Evolutionary conservation across 306 rosid genomes (phyloP), one percentile per base, ranked within the genome.

Genomic region (Abrus precatorius): DNA sequence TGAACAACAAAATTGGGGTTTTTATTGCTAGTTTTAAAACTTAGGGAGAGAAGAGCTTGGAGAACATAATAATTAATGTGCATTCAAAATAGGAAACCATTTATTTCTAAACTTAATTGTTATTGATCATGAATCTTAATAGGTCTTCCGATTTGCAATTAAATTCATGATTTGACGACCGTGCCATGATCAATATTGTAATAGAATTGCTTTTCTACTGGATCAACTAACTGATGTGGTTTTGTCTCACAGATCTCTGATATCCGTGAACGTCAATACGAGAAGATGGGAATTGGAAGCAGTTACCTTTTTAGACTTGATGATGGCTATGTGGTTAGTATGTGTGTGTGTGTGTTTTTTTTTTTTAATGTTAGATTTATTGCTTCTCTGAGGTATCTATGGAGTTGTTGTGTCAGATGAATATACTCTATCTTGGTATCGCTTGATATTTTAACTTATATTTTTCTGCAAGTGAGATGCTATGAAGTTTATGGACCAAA

Each of bases 281-380:
- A 95, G 88, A 95, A 87, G 92, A 91, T 87, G 89, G 99, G 98
- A 86, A 95, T 95, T 73, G 99, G 99, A 64, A 92, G 98, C 92
- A 95, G 99, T 78, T 95, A 95, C 86, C 97, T 95, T 62, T 95
- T 95, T 85, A 90, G 98, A 81, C 94, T 95, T 77, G 98, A 95
- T 84, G 98, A 95, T 87, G 99, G 96, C 79, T 88, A 90, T 81
- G 99, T 95, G 99, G 99, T 95, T 69, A 88, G 99, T 93, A 54
- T 63, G 86, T 86, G 47, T 63, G 80, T 13, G 56, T 71, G 70
- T 77, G 5, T 20, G 20, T 20, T 0, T 20, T 20, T 20, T 20
- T 20, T 20, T 20, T 20, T 14, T 64, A 55, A 14, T 55, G 57
- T 71, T 74, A 11, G 13, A 64, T 66, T 78, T 82, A 13, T 66